A percentile compares a stretch with the other conserved stretches of the same genome.
phyloP scores from a whole-genome alignment of 768 basidiomycete genomes.

The Scleroderma citrinum region DNA sequence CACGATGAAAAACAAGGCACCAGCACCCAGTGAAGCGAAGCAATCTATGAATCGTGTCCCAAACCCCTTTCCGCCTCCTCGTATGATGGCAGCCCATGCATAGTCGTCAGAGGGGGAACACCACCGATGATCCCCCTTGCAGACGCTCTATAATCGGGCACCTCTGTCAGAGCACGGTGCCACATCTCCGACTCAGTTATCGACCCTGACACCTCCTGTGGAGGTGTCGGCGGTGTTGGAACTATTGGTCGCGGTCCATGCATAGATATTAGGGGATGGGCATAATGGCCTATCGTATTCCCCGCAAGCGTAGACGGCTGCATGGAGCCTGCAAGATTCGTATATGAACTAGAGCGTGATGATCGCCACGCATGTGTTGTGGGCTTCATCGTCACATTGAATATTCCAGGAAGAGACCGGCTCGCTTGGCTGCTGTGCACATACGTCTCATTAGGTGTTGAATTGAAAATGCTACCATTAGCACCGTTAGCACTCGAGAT shows the following conservation, averaged over 20 bases:
- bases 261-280: conserved; percentile 7
- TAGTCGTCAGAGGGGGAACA: conserved; percentile 74
- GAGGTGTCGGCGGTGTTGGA: not conserved
- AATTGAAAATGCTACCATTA: not conserved
- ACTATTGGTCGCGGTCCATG: not conserved
- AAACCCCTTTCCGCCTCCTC: conserved; percentile 50
- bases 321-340: conserved; percentile 19
- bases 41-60: not conserved
- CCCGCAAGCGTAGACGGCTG: conserved; percentile 6
- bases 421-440: conserved; percentile 47
- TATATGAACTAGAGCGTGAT: conserved; percentile 32
- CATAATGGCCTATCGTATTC: conserved; percentile 7
- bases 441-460: conserved; percentile 38
- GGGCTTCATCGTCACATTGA: conserved; percentile 59
- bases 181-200: conserved; percentile 35
- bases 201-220: not conserved
- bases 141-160: conserved; percentile 84
- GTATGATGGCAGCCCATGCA: conserved; percentile 80
- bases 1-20: not conserved
- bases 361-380: conserved; percentile 41
- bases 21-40: not conserved
- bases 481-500: not conserved
- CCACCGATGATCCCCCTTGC: conserved; percentile 87
- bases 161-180: conserved; percentile 63
- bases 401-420: conserved; percentile 46